Base-by-base conservation (phyloP, 345 rosid genomes). In the Gynandropsis gynandra region DNA sequence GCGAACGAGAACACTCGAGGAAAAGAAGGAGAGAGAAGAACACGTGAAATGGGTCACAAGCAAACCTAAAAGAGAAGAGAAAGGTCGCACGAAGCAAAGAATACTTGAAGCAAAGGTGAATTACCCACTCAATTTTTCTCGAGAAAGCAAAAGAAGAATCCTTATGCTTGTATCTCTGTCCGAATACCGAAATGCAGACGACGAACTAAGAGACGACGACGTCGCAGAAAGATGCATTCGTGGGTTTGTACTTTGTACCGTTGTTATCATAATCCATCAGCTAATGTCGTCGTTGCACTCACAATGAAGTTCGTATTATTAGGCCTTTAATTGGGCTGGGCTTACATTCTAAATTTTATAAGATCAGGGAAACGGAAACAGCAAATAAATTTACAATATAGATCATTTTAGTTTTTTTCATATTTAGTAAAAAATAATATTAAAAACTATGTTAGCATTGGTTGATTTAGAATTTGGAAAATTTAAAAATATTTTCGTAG, bases 71-170 rank as follows among this genome's bases (percentile, higher is more conserved):
- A 6, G 47, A 54, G 56, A 43, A 24, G 41, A n/a, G 49, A 49
- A 41, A 59, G 46, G 35, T 19, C 44, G 36, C n/a, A n/a, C 11
- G 17, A 66, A 66, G 65, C 42, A 53, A 66, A 66, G 71, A 47
- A 65, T 65, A 55, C 38, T 32, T 51, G 8, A 47, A 40, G 42
- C 17, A 50, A 41, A 13, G 10, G 16, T 36, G 27, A 13, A 16
- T 9, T 16, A 57, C 37, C 27, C 11, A 37, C 52, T 57, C 19
- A 8, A 47, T 35, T 9, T 42, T 64, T 37, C 63, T n/a, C 63
- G 63, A 64, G 39, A 56, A 24, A 36, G 18, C 39, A 34, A 24
- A 18, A 50, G 20, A 56, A 40, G 38, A 20, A 16, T 49, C 57
- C 49, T 64, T 38, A 39, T 11, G 46, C 16, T 18, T 20, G 16